Percentiles rank a stretch among this genome's conserved stretches.
phyloP scores from a whole-genome alignment of 352 stramenopile species.

The Thalassiosira allenii region DNA sequence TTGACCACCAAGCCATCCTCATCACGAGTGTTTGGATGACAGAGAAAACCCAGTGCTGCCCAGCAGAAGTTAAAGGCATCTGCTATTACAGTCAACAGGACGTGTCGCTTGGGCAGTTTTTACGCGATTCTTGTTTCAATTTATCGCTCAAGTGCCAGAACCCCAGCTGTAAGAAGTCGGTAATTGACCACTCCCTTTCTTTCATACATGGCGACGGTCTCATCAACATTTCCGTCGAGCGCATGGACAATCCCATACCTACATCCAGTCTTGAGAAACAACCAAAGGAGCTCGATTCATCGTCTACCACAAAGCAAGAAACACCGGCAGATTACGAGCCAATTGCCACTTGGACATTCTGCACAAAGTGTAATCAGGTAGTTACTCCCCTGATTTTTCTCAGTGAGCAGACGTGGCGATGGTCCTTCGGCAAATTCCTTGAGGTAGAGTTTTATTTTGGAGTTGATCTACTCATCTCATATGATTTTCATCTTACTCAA shows the following conservation, averaged over 20 bases:
- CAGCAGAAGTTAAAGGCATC: conserved; percentile 88
- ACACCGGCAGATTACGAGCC: conserved; percentile 63
- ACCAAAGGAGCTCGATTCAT: conserved; percentile 41
- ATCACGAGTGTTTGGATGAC: conserved; percentile 88
- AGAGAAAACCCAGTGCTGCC: conserved; percentile 85
- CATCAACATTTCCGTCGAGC: conserved; percentile 86
- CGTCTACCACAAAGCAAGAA: conserved; percentile 29
- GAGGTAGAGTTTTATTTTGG: conserved; percentile 88
- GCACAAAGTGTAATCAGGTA: conserved; percentile 91
- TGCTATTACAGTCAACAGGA: conserved; percentile 88
- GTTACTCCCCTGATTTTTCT: conserved; percentile 92
- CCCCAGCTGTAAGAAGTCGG: conserved; percentile 85
- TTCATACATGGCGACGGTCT: conserved; percentile 88
- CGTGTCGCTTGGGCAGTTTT: conserved; percentile 88
- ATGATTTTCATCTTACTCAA: too few relatives aligned
- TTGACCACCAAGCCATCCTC: conserved; percentile 87
- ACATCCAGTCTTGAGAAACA: conserved; percentile 57
- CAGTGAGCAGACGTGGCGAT: conserved; percentile 96
- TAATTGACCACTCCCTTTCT: conserved; percentile 86
- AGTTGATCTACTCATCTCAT: too few relatives aligned
- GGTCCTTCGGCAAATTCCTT: conserved; percentile 97
- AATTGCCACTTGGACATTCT: conserved; percentile 98
- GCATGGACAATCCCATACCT: conserved; percentile 82
- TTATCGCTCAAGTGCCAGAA: conserved; percentile 81
- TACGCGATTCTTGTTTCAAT: conserved; percentile 89